phyloP scores from a whole-genome alignment of 148 eudicot species.

The Spergularia bocconei region DNA sequence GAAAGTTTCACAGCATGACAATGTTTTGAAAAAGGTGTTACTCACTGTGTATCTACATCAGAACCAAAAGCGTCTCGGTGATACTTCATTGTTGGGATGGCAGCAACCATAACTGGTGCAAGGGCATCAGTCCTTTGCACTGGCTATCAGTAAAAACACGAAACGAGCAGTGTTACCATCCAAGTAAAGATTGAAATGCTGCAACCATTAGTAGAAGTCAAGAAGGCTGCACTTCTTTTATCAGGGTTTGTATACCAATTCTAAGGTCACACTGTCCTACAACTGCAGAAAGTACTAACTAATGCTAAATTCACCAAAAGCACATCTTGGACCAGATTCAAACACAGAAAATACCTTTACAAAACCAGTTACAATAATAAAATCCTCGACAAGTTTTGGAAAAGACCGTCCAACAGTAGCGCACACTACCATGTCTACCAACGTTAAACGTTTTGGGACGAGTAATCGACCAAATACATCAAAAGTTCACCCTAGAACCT shows the following conservation, averaged over 20 bases:
- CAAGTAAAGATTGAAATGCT: neutral
- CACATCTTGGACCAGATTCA: no score
- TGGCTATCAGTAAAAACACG: slow-evolving; percentile 42
- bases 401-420: no score
- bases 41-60: slow-evolving; percentile 57
- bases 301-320: no score
- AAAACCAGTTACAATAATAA: neutral
- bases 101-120: slow-evolving; percentile 54
- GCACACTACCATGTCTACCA: no score
- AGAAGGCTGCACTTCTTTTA: neutral
- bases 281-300: no score
- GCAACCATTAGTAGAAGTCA: neutral
- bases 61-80: slow-evolving; percentile 53
- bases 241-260: no score
- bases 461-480: neutral
- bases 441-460: neutral
- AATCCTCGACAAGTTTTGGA: no score
- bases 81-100: slow-evolving; percentile 68
- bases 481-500: neutral
- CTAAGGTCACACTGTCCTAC: no score
- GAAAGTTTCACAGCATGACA: neutral
- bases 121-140: slow-evolving; percentile 52
- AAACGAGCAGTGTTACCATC: neutral
- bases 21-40: neutral
- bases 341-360: neutral